These are phyloP conservation scores for Chrysoporthe cubensis DNA, from an alignment of 2,329 filamentous ascomycete genomes.

Conservation along the genomic window DNA sequence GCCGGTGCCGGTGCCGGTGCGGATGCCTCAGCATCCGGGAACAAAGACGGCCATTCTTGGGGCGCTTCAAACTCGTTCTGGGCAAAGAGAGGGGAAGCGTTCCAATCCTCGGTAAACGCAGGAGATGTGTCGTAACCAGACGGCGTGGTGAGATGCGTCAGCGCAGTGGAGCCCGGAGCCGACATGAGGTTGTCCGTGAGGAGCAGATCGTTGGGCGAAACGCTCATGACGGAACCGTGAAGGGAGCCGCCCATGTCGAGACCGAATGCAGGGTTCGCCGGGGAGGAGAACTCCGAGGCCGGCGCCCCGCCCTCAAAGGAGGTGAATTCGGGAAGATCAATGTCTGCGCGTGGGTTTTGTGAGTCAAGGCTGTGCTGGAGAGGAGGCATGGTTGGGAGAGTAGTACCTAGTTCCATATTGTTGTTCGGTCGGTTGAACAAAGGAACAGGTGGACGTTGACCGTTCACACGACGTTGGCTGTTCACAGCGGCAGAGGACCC, in stretches of 20 bases:
- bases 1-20: slow-evolving; percentile 24
- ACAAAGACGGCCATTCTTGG: slow-evolving; percentile 73
- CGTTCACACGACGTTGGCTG: slow-evolving; percentile 49
- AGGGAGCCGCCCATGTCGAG: slow-evolving; percentile 48
- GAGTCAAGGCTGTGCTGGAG: slow-evolving; percentile 30
- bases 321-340: slow-evolving; percentile 60
- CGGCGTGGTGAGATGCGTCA: slow-evolving; percentile 85
- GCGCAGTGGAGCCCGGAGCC: slow-evolving; percentile 78
- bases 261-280: slow-evolving; percentile 57
- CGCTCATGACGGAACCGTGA: slow-evolving; percentile 64
- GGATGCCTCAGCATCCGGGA: slow-evolving; percentile 55
- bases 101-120: slow-evolving; percentile 69
- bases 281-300: slow-evolving; percentile 57
- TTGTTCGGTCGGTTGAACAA: slow-evolving; percentile 67
- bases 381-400: slow-evolving; percentile 29
- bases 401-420: slow-evolving; percentile 63
- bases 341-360: slow-evolving; percentile 49
- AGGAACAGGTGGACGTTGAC: slow-evolving; percentile 68
- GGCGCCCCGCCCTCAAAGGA: slow-evolving; percentile 57
- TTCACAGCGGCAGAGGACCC: slow-evolving; percentile 63
- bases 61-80: slow-evolving; percentile 59
- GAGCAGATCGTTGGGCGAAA: slow-evolving; percentile 83
- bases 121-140: slow-evolving; percentile 79
- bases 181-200: slow-evolving; percentile 72
- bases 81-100: slow-evolving; percentile 79